Conservation (phyloP, 1,284 basidiomycete genomes). For the Meira miltonrushii region DNA sequence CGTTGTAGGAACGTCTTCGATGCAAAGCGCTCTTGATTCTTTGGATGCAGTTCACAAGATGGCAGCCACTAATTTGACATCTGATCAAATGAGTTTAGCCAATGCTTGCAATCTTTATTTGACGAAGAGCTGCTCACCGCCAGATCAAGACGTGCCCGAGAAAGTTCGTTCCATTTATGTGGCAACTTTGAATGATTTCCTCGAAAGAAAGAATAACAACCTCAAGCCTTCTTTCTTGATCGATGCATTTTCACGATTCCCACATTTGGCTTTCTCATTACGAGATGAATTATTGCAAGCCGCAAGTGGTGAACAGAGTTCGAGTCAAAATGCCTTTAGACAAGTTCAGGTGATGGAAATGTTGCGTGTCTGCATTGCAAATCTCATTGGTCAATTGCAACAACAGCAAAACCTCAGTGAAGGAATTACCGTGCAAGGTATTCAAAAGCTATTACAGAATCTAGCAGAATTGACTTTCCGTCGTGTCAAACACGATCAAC, state of each 20-base stretch:
- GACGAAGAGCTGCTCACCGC: conserved; percentile 60
- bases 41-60: conserved; percentile 67
- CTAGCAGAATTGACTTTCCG: not conserved
- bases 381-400: conserved; percentile 55
- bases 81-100: conserved; percentile 63
- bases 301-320: conserved; percentile 10
- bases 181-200: conserved; percentile 70
- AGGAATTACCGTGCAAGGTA: not conserved
- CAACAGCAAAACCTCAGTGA: not conserved
- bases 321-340: conserved; percentile 24
- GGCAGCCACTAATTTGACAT: conserved; percentile 64
- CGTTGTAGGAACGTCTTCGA: conserved; percentile 51
- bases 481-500: not conserved
- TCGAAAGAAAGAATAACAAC: conserved; percentile 71
- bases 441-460: too few relatives aligned
- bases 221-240: conserved; percentile 72
- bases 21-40: conserved; percentile 56
- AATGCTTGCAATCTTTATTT: conserved; percentile 71
- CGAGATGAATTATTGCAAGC: conserved; percentile 58
- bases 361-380: conserved; percentile 64
- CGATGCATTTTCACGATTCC: conserved; percentile 70
- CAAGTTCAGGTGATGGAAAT: conserved; percentile 67
- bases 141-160: conserved; percentile 39
- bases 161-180: conserved; percentile 59
- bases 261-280: conserved; percentile 65